phyloP scores from a whole-genome alignment of 352 stramenopile genomes.

The Elongisporangium prolatum region DNA sequence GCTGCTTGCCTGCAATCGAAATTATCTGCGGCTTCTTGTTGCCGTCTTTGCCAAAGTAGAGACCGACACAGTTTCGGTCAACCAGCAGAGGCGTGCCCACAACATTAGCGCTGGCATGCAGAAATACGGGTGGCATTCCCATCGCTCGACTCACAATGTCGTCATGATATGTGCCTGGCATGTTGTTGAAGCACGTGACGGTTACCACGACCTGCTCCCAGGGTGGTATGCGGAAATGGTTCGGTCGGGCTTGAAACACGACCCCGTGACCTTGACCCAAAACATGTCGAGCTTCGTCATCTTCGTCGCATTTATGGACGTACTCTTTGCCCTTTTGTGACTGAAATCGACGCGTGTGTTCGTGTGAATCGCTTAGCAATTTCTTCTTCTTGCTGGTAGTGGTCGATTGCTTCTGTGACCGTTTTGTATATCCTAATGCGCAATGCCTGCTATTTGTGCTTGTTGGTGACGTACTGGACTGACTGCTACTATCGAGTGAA shows the following conservation, averaged over 20 bases:
- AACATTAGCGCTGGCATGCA: slow-evolving; percentile 48
- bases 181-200: slow-evolving; percentile 75
- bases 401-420: neutral
- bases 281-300: slow-evolving; percentile 39
- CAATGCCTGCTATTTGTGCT: neutral
- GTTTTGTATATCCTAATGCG: neutral
- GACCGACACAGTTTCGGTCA: slow-evolving; percentile 62
- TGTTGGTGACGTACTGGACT: neutral
- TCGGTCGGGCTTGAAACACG: slow-evolving; percentile 38
- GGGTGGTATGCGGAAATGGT: slow-evolving; percentile 29
- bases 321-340: slow-evolving; percentile 44
- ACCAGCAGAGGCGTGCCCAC: slow-evolving; percentile 51
- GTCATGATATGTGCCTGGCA: slow-evolving; percentile 61
- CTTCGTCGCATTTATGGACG: slow-evolving; percentile 29
- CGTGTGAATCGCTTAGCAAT: slow-evolving; percentile 34
- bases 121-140: slow-evolving; percentile 49
- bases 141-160: slow-evolving; percentile 51
- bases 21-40: neutral
- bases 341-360: slow-evolving; percentile 48
- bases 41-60: slow-evolving; percentile 25
- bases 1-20: slow-evolving; percentile 5
- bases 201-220: slow-evolving; percentile 55
- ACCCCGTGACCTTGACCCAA: slow-evolving; percentile 46
- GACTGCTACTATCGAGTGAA: neutral
- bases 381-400: slow-evolving; percentile 4